Conservation (phyloP, 768 basidiomycete species). For the Mycena floridula region DNA sequence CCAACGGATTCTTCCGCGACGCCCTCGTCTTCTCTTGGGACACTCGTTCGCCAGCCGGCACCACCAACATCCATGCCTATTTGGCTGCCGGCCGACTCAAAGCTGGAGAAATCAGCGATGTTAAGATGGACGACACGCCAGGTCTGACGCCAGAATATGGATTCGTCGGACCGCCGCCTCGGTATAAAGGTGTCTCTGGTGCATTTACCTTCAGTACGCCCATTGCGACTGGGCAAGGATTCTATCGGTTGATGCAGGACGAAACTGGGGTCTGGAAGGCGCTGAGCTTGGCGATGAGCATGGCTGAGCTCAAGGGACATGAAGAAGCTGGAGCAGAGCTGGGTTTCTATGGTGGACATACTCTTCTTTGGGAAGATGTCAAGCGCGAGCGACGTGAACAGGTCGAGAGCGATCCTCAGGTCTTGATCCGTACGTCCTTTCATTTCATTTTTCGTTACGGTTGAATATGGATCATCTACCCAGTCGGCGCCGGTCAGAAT, state of each 20-base stretch:
- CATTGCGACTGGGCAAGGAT: conserved; percentile 25
- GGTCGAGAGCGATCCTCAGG: conserved; percentile 32
- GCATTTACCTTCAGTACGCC: conserved; percentile 31
- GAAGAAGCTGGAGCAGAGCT: too few species aligned
- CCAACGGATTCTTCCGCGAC: conserved; percentile 34
- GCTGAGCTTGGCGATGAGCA: conserved; percentile 23
- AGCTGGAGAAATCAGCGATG: conserved; percentile 6
- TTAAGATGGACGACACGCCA: conserved; percentile 19
- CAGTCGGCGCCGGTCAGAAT: too few species aligned
- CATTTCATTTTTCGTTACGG: too few species aligned
- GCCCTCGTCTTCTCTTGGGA: conserved; percentile 38
- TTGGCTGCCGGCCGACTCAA: conserved; percentile 19
- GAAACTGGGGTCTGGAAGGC: conserved; percentile 28
- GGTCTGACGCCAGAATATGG: conserved; percentile 15
- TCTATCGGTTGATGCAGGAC: conserved; percentile 22
- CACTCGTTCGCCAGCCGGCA: conserved; percentile 28
- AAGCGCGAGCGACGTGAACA: conserved; percentile 23
- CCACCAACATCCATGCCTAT: conserved; percentile 24
- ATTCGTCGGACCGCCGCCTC: conserved; percentile 4
- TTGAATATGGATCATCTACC: too few species aligned
- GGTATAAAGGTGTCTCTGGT: conserved; percentile 19
- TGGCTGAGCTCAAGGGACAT: conserved; percentile 28
- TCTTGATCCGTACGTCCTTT: conserved; percentile 34
- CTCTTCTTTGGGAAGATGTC: conserved; percentile 28
- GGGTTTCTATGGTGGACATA: too few species aligned